Evolutionary conservation across 352 stramenopile genomes (phyloP).

Genomic region (Globisporangium barbulae): DNA sequence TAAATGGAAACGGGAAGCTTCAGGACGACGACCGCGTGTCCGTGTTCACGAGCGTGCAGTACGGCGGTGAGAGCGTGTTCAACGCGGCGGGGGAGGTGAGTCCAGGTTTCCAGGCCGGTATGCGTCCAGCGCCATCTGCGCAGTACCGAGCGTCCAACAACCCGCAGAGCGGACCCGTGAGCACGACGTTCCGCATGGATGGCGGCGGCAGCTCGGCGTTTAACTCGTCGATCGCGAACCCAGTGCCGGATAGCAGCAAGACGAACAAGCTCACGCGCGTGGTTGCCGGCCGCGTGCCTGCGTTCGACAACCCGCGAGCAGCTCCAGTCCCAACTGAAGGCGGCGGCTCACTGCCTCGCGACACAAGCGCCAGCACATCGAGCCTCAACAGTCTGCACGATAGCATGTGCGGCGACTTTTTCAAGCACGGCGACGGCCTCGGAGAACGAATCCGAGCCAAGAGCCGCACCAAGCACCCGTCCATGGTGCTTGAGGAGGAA

Average conservation of each 20-base stretch:
- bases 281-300: background rate
- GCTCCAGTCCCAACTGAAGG: background rate
- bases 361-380: conserved; percentile 15
- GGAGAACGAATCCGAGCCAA: conserved; percentile 11
- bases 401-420: conserved; percentile 20
- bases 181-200: conserved; percentile 15
- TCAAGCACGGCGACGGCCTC: conserved; percentile 18
- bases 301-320: background rate
- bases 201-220: conserved; percentile 3
- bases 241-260: conserved; percentile 12
- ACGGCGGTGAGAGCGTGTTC: conserved; percentile 15
- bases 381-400: conserved; percentile 24
- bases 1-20: background rate
- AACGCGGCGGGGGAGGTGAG: conserved; percentile 9
- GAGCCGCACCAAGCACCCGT: conserved; percentile 10
- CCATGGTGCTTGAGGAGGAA: conserved; percentile 17
- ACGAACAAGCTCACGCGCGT: conserved; percentile 9
- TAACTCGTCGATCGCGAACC: background rate
- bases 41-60: conserved; percentile 17
- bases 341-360: conserved; percentile 12
- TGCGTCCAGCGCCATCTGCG: conserved; percentile 1
- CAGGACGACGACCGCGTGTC: conserved; percentile 10
- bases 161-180: conserved; percentile 13
- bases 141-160: conserved; percentile 13
- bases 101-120: background rate